Evolutionary conservation across 805 yeast genomes (phyloP).

Genomic region (Lachancea lanzarotensis): DNA sequence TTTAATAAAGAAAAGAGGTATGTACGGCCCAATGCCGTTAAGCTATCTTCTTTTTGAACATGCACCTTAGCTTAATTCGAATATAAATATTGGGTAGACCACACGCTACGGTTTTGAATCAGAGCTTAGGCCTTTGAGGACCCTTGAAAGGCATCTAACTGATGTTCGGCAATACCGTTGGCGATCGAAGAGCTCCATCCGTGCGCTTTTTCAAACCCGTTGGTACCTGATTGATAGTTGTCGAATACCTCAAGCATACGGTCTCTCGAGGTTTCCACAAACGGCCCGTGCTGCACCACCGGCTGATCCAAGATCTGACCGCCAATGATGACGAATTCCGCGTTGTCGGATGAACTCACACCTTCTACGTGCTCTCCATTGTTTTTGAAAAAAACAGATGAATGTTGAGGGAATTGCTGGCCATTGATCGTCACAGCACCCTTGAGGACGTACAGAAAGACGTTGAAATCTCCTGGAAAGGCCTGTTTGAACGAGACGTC

Average conservation of each 20-base stretch:
- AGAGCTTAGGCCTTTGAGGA: no score
- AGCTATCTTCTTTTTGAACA: no score
- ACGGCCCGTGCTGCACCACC: conserved; percentile 85
- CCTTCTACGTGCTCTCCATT: conserved; percentile 64
- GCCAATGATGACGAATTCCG: conserved; percentile 68
- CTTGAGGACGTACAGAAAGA: conserved; percentile 58
- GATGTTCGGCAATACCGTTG: conserved; percentile 32
- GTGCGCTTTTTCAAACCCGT: conserved; percentile 63
- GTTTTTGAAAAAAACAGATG: conserved; percentile 56
- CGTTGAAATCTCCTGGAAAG: conserved; percentile 55
- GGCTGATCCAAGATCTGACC: conserved; percentile 71
- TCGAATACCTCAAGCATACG: conserved; percentile 61
- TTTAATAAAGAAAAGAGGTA: no score
- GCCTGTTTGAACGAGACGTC: conserved; percentile 52
- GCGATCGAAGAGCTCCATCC: conserved; percentile 47
- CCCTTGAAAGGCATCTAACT: conserved; percentile 12
- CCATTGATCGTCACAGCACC: conserved; percentile 51
- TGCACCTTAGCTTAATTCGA: no score
- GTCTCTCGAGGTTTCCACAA: conserved; percentile 67
- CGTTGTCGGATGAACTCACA: conserved; percentile 38
- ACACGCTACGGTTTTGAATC: no score
- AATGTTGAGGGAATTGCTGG: conserved; percentile 38
- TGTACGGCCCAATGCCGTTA: no score
- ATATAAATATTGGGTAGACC: no score
- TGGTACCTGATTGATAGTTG: conserved; percentile 62